These are phyloP conservation scores for Ambrosiella beaveri DNA, from an alignment of 2,329 filamentous ascomycete genomes.

Conservation along the genomic window DNA sequence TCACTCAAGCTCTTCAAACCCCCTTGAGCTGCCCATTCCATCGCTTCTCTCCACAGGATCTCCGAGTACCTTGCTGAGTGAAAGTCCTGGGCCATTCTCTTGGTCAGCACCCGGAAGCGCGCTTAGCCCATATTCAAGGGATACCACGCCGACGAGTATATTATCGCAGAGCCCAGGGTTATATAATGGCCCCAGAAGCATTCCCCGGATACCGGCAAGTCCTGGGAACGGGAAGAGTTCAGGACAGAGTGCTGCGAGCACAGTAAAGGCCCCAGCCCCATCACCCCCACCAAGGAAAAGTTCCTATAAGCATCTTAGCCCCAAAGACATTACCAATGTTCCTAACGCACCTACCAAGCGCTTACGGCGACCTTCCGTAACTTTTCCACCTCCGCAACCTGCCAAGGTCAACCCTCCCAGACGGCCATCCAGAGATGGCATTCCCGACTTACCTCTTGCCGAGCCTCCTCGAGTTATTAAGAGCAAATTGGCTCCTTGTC, in stretches of 20 bases:
- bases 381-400: neutral
- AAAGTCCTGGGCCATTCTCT: constrained; percentile 41
- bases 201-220: neutral
- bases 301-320: constrained; percentile 23
- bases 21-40: constrained; percentile 36
- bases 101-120: constrained; percentile 7
- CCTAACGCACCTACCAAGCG: constrained; percentile 20
- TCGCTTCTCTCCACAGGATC: constrained; percentile 40
- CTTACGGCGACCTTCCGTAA: neutral
- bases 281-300: neutral
- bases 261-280: constrained; percentile 22
- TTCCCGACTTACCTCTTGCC: constrained; percentile 39
- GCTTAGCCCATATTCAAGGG: constrained; percentile 45
- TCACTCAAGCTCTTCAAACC: constrained; percentile 1
- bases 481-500: constrained; percentile 38
- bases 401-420: constrained; percentile 26
- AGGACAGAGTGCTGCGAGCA: neutral
- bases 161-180: constrained; percentile 56
- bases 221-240: neutral
- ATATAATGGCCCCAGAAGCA: constrained; percentile 20
- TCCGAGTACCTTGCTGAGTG: constrained; percentile 59
- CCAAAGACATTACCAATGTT: constrained; percentile 45
- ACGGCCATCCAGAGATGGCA: constrained; percentile 52
- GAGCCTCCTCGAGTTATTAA: constrained; percentile 38
- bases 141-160: constrained; percentile 63